These are phyloP conservation scores for Fusarium sp. DNA, from an alignment of 2,329 filamentous ascomycete genomes.

Conservation along the genomic window DNA sequence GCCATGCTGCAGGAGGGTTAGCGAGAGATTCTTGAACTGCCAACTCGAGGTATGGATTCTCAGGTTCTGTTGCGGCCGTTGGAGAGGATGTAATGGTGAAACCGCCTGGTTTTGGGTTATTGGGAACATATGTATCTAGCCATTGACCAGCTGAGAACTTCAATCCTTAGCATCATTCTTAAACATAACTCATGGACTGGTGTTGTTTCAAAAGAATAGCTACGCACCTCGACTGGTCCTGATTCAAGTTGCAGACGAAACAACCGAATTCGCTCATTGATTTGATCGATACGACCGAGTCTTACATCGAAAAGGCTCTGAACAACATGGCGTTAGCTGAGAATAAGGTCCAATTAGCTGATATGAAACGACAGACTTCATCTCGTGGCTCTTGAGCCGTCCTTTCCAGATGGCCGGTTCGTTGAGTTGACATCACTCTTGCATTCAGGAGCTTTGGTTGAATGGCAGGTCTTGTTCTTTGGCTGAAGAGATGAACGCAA, in stretches of 20 bases:
- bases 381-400: constrained; percentile 78
- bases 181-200: no score
- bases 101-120: constrained; percentile 76
- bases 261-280: constrained; percentile 76
- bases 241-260: constrained; percentile 70
- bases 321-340: not conserved
- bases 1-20: constrained; percentile 80
- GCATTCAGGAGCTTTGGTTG: not conserved
- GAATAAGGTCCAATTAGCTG: not conserved
- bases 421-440: constrained; percentile 32
- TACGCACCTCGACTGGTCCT: constrained; percentile 59
- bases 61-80: constrained; percentile 58
- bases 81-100: constrained; percentile 90
- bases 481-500: not conserved
- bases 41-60: constrained; percentile 73
- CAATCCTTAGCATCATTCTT: no score
- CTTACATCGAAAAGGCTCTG: constrained; percentile 70
- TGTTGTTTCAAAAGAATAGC: not conserved
- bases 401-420: constrained; percentile 40
- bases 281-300: constrained; percentile 68
- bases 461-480: not conserved
- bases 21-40: constrained; percentile 77
- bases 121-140: constrained; percentile 84
- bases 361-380: constrained; percentile 52
- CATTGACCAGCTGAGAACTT: constrained; percentile 85